These are phyloP conservation scores for Sphagnum magellanicum DNA, from an alignment of 228 moss, liverwort and hornwort genomes.

Conservation along the genomic window DNA sequence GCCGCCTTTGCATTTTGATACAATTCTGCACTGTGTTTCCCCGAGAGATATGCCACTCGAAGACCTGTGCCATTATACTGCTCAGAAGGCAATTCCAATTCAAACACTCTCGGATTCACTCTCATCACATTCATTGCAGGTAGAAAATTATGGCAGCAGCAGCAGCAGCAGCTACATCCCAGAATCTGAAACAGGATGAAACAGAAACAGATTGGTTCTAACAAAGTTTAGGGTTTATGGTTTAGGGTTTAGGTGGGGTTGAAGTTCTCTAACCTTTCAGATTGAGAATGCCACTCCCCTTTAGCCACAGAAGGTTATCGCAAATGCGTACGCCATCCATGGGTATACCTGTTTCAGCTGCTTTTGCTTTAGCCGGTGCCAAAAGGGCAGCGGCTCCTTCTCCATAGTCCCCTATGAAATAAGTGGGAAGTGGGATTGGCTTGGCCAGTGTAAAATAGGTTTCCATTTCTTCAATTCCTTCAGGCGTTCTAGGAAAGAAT, in stretches of 20 bases:
- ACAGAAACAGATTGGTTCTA: background rate
- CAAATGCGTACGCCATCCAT: constrained; percentile 58
- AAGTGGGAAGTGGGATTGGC: constrained; percentile 68
- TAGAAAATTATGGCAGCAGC: background rate
- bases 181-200: background rate
- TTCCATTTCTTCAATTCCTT: constrained; percentile 46
- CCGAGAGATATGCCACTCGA: constrained; percentile 79
- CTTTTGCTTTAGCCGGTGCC: constrained; percentile 49
- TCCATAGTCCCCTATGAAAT: constrained; percentile 84
- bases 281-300: constrained; percentile 73
- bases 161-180: background rate
- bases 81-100: too few relatives aligned
- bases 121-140: background rate
- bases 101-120: too few relatives aligned
- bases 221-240: background rate
- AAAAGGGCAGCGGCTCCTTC: constrained; percentile 60
- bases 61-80: constrained; percentile 38
- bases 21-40: constrained; percentile 55
- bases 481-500: constrained; percentile 61
- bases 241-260: too few relatives aligned
- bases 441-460: constrained; percentile 51
- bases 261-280: constrained; percentile 53
- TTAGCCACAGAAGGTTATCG: constrained; percentile 72
- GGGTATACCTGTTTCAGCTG: constrained; percentile 45
- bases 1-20: constrained; percentile 80